These are phyloP conservation scores for Beauveria sp. DNA, from an alignment of 2,329 filamentous ascomycete species.

Conservation along the genomic window DNA sequence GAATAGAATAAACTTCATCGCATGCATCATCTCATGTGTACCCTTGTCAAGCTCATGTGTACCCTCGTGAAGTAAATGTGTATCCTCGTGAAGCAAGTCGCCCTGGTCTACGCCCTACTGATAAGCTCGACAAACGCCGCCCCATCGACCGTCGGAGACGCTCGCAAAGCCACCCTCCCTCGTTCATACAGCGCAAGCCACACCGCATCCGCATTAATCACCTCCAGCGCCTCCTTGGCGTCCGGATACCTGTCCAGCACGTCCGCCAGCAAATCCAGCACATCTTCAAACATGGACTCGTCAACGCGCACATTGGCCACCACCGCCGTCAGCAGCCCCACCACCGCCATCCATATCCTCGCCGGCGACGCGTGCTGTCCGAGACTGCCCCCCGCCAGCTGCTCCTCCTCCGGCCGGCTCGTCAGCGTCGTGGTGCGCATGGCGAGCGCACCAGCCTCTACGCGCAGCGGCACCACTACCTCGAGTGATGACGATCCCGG, in stretches of 20 bases:
- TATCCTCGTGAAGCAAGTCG: not conserved
- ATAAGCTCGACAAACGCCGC: slow-evolving; percentile 15
- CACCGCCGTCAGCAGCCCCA: slow-evolving; percentile 52
- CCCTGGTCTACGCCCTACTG: not conserved
- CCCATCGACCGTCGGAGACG: slow-evolving; percentile 36
- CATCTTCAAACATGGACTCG: slow-evolving; percentile 63
- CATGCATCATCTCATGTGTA: not conserved
- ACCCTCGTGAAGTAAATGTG: not conserved
- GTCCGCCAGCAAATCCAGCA: slow-evolving; percentile 54
- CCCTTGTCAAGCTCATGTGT: too few species aligned
- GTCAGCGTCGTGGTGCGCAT: not conserved
- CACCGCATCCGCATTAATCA: slow-evolving; percentile 65
- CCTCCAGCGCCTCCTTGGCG: slow-evolving; percentile 51
- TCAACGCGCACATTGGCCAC: slow-evolving; percentile 56
- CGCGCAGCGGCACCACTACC: slow-evolving; percentile 27
- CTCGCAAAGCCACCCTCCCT: slow-evolving; percentile 30
- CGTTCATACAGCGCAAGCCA: slow-evolving; percentile 57
- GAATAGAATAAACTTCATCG: not conserved
- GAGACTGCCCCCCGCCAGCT: slow-evolving; percentile 29
- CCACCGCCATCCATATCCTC: slow-evolving; percentile 57
- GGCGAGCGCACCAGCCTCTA: slow-evolving; percentile 14
- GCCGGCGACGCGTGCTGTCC: slow-evolving; percentile 54
- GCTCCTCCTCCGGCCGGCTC: not conserved
- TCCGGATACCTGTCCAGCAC: slow-evolving; percentile 36
- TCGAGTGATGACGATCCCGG: not conserved